phyloP scores from a whole-genome alignment of 2,329 filamentous ascomycete species.

The Apiospora sp. region DNA sequence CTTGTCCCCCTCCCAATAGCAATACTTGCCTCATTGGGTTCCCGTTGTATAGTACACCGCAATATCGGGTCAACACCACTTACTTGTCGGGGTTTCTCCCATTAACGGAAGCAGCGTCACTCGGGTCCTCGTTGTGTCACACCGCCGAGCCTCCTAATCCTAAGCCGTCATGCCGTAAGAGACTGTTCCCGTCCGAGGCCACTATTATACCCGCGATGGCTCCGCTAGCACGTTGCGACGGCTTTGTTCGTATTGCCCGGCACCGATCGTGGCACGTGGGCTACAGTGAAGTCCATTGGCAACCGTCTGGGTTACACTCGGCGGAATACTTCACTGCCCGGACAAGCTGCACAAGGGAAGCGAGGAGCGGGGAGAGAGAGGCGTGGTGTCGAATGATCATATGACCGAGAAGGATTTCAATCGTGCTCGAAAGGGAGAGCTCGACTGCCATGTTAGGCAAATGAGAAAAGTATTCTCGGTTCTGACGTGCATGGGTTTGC shows the following conservation, averaged over 20 bases:
- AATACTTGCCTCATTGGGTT: neutral
- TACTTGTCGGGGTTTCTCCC: neutral
- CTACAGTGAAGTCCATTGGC: neutral
- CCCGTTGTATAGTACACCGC: neutral
- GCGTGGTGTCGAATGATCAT: neutral
- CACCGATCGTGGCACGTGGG: neutral
- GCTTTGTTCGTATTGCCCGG: neutral
- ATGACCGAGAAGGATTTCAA: neutral
- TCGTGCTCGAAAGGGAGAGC: neutral
- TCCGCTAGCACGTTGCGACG: neutral
- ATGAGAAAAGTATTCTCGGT: neutral
- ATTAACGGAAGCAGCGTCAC: neutral
- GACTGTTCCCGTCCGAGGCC: neutral
- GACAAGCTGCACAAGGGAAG: neutral
- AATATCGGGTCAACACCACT: neutral
- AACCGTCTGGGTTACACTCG: neutral
- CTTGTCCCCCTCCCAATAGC: neutral
- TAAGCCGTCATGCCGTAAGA: neutral
- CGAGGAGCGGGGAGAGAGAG: neutral
- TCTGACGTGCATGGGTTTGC: neutral
- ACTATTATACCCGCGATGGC: neutral
- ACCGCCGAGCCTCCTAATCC: neutral
- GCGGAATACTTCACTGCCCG: neutral
- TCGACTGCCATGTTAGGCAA: slow-evolving; percentile 1
- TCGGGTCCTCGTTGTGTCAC: neutral